Evolutionary conservation across 805 yeast genomes (phyloP).

Genomic region (Candida schatavii): DNA sequence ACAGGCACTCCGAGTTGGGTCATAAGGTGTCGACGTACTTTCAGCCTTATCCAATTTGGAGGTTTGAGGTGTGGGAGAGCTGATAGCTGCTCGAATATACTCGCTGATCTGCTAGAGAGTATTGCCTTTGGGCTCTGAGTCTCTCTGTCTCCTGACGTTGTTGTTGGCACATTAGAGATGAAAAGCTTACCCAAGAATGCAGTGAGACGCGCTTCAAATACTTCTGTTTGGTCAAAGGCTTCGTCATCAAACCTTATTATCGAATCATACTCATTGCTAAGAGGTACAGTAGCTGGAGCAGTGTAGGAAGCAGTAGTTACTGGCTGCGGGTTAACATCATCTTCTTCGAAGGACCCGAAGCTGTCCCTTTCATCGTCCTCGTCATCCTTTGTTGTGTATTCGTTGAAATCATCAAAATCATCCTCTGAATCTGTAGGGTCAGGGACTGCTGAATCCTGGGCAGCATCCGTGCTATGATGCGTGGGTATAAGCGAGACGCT

Average conservation of each 20-base stretch:
- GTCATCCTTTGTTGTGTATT: constrained; percentile 6
- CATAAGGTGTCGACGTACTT: constrained; percentile 60
- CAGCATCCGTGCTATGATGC: background rate
- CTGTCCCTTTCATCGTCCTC: constrained; percentile 30
- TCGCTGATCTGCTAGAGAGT: constrained; percentile 32
- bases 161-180: constrained; percentile 8
- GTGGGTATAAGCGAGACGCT: too few relatives aligned
- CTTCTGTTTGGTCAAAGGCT: background rate
- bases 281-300: too few relatives aligned
- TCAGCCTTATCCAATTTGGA: constrained; percentile 67
- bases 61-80: constrained; percentile 50
- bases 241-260: background rate
- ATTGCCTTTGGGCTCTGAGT: background rate
- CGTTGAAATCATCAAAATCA: constrained; percentile 12
- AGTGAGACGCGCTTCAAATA: constrained; percentile 7
- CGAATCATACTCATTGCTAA: background rate
- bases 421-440: constrained; percentile 7
- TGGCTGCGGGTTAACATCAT: too few relatives aligned
- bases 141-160: background rate
- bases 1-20: constrained; percentile 71
- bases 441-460: background rate
- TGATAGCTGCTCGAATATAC: constrained; percentile 47
- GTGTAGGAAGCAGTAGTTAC: too few relatives aligned
- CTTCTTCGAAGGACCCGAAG: constrained; percentile 39
- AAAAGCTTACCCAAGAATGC: constrained; percentile 9